Percentiles rank a stretch among this genome's conserved stretches.
Evolutionary conservation across 1,284 basidiomycete genomes (phyloP).

Genomic region (Heimioporus punctisporus): DNA sequence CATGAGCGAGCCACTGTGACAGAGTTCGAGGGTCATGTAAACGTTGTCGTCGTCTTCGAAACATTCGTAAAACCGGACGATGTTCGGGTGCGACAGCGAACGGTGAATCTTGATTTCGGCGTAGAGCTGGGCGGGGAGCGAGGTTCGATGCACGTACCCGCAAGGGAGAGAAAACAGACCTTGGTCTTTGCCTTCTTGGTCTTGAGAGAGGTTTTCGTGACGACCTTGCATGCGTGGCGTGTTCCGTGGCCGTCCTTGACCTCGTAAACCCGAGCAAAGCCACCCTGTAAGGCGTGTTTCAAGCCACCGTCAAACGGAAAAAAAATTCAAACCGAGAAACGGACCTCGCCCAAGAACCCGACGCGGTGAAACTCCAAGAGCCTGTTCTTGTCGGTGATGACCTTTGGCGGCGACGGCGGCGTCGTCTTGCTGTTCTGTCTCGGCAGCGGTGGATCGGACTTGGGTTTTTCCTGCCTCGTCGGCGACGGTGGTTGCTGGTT

Average conservation of each 20-base stretch:
- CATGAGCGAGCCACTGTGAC: conserved; percentile 87
- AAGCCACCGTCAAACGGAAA: too few species aligned
- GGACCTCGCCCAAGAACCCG: conserved; percentile 86
- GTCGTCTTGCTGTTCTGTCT: conserved; percentile 81
- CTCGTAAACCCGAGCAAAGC: conserved; percentile 91
- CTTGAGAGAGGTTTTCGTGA: conserved; percentile 82
- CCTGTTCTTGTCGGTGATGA: conserved; percentile 71
- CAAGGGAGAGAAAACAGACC: conserved; percentile 42
- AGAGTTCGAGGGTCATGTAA: conserved; percentile 97
- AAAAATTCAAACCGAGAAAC: conserved; percentile 1
- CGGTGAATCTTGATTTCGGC: conserved; percentile 99
- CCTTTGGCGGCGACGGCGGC: conserved; percentile 80
- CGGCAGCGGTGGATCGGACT: conserved; percentile 61
- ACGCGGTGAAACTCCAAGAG: conserved; percentile 65
- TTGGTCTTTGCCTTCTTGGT: conserved; percentile 95
- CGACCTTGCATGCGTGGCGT: conserved; percentile 86
- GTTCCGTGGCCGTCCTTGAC: conserved; percentile 70
- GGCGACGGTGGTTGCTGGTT: conserved; percentile 26
- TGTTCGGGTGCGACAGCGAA: conserved; percentile 90
- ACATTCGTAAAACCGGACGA: conserved; percentile 92
- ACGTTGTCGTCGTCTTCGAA: conserved; percentile 97
- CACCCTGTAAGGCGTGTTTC: conserved; percentile 56
- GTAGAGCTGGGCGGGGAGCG: conserved; percentile 59
- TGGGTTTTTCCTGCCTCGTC: conserved; percentile 33
- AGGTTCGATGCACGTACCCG: too few species aligned